A percentile compares a stretch with the other conserved stretches of the same genome.
These are phyloP conservation scores for Primulina tabacum DNA, from an alignment of 257 asterid genomes.

Conservation along the genomic window DNA sequence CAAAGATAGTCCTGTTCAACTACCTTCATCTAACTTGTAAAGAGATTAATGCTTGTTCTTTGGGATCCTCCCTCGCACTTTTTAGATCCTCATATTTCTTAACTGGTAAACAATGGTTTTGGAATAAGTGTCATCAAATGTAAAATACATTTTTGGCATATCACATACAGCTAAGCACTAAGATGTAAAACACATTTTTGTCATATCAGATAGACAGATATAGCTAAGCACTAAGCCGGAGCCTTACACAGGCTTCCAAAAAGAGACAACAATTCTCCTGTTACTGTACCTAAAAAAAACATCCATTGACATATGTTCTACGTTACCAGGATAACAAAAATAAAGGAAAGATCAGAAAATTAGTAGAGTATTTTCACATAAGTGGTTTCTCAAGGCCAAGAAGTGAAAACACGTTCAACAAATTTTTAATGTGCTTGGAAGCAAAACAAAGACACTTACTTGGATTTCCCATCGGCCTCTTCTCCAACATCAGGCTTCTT, in stretches of 20 bases:
- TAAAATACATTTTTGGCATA: neutral
- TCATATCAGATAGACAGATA: conserved; percentile 1
- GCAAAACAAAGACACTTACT: conserved; percentile 38
- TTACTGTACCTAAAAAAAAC: neutral
- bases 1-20: no score
- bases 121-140: neutral
- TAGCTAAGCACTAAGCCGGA: neutral
- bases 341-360: neutral
- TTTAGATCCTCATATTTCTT: neutral
- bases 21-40: no score
- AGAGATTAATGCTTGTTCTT: no score
- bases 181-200: no score
- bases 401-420: conserved; percentile 1
- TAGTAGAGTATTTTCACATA: conserved; percentile 4
- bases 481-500: conserved; percentile 85
- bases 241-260: neutral
- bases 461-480: conserved; percentile 62
- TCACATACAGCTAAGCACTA: neutral
- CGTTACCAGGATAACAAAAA: conserved; percentile 15
- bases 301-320: conserved; percentile 4
- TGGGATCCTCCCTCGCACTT: no score
- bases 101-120: neutral
- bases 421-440: conserved; percentile 11
- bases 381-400: conserved; percentile 13
- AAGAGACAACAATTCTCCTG: neutral